These are phyloP conservation scores for Pharus latifolius DNA, from an alignment of 176 grass and related monocot genomes.

Conservation along the genomic window DNA sequence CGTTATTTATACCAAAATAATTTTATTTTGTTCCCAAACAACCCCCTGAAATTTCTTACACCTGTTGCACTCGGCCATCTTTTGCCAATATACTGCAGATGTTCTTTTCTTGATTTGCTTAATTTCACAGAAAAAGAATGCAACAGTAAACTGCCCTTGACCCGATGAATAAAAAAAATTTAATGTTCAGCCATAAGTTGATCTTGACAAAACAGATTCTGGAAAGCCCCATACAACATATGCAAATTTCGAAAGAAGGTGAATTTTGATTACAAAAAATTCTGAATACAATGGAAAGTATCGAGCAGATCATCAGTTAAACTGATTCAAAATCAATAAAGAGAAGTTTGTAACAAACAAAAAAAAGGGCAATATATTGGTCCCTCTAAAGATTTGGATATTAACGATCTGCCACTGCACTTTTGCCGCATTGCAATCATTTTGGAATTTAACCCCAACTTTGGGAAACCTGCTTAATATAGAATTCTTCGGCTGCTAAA, in stretches of 20 bases:
- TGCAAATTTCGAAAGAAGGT: neutral
- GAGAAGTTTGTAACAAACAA: neutral
- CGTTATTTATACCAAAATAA: neutral
- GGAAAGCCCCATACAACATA: neutral
- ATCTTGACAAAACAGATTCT: neutral
- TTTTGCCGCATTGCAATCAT: no score
- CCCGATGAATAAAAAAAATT: no score
- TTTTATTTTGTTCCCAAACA: constrained; percentile 1
- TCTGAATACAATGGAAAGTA: no score
- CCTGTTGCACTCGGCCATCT: neutral
- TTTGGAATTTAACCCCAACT: constrained; percentile 16
- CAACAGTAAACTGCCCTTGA: neutral
- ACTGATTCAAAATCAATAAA: neutral
- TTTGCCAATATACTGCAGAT: neutral
- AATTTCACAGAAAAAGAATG: neutral
- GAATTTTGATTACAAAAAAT: no score
- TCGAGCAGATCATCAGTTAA: neutral
- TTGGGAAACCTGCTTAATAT: neutral
- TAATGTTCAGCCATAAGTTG: no score
- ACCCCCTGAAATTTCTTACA: neutral
- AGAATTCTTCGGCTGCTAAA: constrained; percentile 8
- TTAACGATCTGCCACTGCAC: neutral
- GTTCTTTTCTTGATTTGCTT: neutral
- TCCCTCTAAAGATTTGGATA: neutral
- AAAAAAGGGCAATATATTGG: neutral